Evolutionary conservation across 805 yeast species (phyloP).

Genomic region (Torulaspora franciscae): DNA sequence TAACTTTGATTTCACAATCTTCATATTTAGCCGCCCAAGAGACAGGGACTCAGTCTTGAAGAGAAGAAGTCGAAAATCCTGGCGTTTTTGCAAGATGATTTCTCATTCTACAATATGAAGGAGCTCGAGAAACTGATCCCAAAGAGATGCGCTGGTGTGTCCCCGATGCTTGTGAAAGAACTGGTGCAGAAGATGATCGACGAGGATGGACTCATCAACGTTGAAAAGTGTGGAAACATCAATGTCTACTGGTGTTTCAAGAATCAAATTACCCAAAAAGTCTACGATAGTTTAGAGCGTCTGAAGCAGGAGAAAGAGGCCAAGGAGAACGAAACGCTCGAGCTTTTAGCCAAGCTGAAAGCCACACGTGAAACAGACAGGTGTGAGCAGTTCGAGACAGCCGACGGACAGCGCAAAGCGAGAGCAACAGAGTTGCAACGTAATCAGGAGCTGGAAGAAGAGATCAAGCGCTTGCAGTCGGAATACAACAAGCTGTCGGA

Average conservation of each 20-base stretch:
- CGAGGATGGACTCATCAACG: slow-evolving; percentile 43
- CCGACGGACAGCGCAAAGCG: slow-evolving; percentile 13
- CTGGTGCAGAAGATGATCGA: slow-evolving; percentile 44
- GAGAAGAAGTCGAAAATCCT: slow-evolving; percentile 39
- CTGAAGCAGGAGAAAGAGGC: slow-evolving; percentile 14
- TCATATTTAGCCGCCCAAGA: slow-evolving; percentile 26
- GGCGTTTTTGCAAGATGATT: slow-evolving; percentile 39
- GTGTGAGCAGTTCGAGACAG: slow-evolving; percentile 2
- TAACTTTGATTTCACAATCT: neutral
- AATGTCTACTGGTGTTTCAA: slow-evolving; percentile 49
- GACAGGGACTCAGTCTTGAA: slow-evolving; percentile 35
- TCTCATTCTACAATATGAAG: slow-evolving; percentile 44
- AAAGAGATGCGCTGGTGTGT: slow-evolving; percentile 43
- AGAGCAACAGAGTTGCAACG: slow-evolving; percentile 7
- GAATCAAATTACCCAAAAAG: slow-evolving; percentile 12
- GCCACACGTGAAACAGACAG: slow-evolving; percentile 9
- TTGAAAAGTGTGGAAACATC: slow-evolving; percentile 52
- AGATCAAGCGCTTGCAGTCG: slow-evolving; percentile 7
- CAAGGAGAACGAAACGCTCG: slow-evolving; percentile 11
- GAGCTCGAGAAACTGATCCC: slow-evolving; percentile 47
- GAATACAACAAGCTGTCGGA: slow-evolving; percentile 15
- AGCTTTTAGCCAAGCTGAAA: slow-evolving; percentile 12
- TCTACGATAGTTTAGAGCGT: slow-evolving; percentile 13
- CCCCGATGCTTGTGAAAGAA: slow-evolving; percentile 53
- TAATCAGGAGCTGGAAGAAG: slow-evolving; percentile 9